Percentiles rank a stretch among this genome's conserved stretches.
phyloP scores from a whole-genome alignment of 1,139 yeast species.

The Chernovozyma sophiae-reginae region DNA sequence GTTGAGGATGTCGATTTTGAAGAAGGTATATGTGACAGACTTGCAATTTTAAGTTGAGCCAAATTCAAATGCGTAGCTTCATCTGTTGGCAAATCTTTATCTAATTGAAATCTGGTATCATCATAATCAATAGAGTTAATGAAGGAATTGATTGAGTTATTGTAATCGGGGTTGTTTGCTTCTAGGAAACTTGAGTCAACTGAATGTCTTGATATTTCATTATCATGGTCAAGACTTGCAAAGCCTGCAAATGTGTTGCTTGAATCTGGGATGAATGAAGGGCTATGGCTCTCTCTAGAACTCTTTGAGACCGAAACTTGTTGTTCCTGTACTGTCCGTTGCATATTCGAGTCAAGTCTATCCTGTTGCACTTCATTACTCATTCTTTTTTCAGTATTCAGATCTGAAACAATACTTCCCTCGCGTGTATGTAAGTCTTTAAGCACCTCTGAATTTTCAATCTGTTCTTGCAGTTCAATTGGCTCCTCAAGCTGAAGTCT shows the following conservation, averaged over 20 bases:
- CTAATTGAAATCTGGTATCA: conserved; percentile 30
- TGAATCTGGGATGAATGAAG: too few relatives aligned
- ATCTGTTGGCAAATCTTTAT: conserved; percentile 20
- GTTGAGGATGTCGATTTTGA: conserved; percentile 9
- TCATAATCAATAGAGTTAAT: conserved; percentile 8
- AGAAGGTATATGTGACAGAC: background rate
- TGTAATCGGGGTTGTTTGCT: background rate
- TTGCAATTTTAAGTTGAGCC: background rate
- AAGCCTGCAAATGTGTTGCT: too few relatives aligned
- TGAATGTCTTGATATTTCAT: too few relatives aligned
- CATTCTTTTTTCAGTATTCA: background rate
- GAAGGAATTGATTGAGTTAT: background rate
- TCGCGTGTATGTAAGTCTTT: background rate
- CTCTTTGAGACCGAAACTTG: background rate
- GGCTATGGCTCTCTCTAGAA: background rate
- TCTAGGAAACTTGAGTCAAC: too few relatives aligned
- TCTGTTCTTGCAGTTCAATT: background rate
- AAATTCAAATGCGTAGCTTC: too few relatives aligned
- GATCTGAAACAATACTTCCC: background rate
- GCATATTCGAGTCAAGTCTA: too few relatives aligned
- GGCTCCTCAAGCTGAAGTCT: background rate
- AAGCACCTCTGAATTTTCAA: background rate
- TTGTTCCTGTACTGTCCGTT: too few relatives aligned
- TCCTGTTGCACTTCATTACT: too few relatives aligned
- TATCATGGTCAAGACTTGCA: too few relatives aligned